These are phyloP conservation scores for Aspergillus bombycis DNA, from an alignment of 2,329 filamentous ascomycete genomes.

Conservation along the genomic window DNA sequence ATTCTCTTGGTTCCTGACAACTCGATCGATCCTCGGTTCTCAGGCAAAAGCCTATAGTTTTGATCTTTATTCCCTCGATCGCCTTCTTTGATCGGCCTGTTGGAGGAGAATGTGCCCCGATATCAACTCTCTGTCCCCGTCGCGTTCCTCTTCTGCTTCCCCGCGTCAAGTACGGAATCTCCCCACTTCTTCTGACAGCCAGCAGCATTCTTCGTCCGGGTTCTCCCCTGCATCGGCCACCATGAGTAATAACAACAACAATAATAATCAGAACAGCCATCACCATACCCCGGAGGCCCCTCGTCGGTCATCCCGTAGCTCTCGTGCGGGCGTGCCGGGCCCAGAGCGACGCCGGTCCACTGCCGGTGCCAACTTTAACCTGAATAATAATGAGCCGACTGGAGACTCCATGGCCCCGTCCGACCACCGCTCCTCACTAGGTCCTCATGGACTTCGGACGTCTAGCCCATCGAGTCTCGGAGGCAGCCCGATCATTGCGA, in stretches of 20 bases:
- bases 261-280: constrained; percentile 59
- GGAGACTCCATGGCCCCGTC: constrained; percentile 39
- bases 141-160: constrained; percentile 50
- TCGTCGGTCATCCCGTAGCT: constrained; percentile 39
- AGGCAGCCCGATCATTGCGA: constrained; percentile 45
- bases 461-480: constrained; percentile 49
- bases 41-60: neutral
- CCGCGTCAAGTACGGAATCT: constrained; percentile 37
- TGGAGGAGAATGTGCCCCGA: constrained; percentile 66
- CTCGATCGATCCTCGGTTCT: neutral
- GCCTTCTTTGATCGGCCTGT: neutral
- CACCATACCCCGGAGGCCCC: constrained; percentile 73
- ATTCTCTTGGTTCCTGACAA: neutral
- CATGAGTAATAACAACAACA: constrained; percentile 16
- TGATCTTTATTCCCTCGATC: neutral
- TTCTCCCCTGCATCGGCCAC: constrained; percentile 14
- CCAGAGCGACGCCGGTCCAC: constrained; percentile 49
- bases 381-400: constrained; percentile 39
- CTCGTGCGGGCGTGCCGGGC: constrained; percentile 40
- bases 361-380: constrained; percentile 43
- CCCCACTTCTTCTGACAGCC: constrained; percentile 61
- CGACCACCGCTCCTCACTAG: constrained; percentile 44
- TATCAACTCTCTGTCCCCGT: constrained; percentile 70
- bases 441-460: constrained; percentile 42
- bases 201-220: constrained; percentile 29